A percentile compares a stretch with the other conserved stretches of the same genome.
These are phyloP conservation scores for Aspergillus carbonarius DNA, from an alignment of 2,329 filamentous ascomycete species.

Conservation along the genomic window DNA sequence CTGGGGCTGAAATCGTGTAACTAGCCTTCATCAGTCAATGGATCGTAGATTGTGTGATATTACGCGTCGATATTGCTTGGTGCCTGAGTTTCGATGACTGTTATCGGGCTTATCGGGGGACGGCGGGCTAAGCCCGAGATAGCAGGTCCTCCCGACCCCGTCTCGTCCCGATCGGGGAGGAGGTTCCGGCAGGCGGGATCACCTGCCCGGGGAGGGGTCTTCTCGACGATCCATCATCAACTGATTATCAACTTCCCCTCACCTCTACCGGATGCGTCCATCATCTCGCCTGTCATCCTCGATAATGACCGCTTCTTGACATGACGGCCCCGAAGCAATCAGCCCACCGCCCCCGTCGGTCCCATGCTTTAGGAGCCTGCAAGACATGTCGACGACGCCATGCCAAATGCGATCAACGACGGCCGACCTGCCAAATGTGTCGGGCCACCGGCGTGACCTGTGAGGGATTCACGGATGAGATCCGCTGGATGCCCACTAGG, in stretches of 20 bases:
- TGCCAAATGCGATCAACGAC: constrained; percentile 39
- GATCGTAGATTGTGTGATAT: background rate
- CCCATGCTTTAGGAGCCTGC: constrained; percentile 36
- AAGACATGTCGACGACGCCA: constrained; percentile 36
- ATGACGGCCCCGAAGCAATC: constrained; percentile 2
- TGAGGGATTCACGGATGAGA: constrained; percentile 31
- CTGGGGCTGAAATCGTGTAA: constrained; percentile 13
- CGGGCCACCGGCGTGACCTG: constrained; percentile 28
- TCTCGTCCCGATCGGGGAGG: background rate
- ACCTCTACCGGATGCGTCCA: background rate
- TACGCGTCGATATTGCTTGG: background rate
- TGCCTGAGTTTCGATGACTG: background rate
- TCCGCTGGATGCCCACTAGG: constrained; percentile 29
- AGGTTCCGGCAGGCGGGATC: background rate
- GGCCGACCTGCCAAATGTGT: constrained; percentile 34
- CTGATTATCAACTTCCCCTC: background rate
- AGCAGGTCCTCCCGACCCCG: background rate
- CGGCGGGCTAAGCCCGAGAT: background rate
- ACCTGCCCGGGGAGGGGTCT: background rate
- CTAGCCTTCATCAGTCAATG: too few species aligned
- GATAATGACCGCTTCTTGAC: background rate
- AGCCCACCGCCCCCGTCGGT: constrained; percentile 21
- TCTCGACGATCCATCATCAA: background rate
- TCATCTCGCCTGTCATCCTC: background rate
- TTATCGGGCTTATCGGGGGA: background rate